These are phyloP conservation scores for Tylopilus sp. DNA, from an alignment of 768 basidiomycete genomes.

Conservation along the genomic window DNA sequence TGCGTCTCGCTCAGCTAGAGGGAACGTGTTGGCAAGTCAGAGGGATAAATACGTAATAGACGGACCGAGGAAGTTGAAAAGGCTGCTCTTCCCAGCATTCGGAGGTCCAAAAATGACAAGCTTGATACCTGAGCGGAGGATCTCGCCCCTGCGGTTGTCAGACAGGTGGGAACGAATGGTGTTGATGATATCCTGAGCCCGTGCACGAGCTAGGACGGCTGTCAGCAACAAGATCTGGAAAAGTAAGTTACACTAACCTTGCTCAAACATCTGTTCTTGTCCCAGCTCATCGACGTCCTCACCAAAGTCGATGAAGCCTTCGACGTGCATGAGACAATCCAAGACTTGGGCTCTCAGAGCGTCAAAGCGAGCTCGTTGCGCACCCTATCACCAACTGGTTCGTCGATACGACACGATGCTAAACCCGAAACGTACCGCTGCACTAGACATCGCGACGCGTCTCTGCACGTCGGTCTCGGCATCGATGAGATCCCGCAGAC, in stretches of 20 bases:
- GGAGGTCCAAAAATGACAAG: slow-evolving; percentile 90
- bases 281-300: slow-evolving; percentile 81
- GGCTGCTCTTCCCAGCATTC: slow-evolving; percentile 90
- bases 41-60: background rate
- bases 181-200: slow-evolving; percentile 46
- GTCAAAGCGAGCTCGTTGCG: slow-evolving; percentile 56
- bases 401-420: background rate
- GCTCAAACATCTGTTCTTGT: slow-evolving; percentile 69
- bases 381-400: slow-evolving; percentile 49
- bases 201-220: slow-evolving; percentile 44
- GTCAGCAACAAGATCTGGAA: background rate
- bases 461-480: slow-evolving; percentile 86
- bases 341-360: slow-evolving; percentile 63
- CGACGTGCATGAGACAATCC: slow-evolving; percentile 70
- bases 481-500: slow-evolving; percentile 80
- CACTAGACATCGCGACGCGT: slow-evolving; percentile 64
- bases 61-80: slow-evolving; percentile 80
- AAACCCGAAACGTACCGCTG: slow-evolving; percentile 48
- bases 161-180: slow-evolving; percentile 55
- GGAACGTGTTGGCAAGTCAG: background rate
- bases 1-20: slow-evolving; percentile 77
- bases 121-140: slow-evolving; percentile 76
- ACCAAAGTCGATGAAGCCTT: slow-evolving; percentile 91
- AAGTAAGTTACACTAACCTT: slow-evolving; percentile 42
- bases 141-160: slow-evolving; percentile 77